Evolutionary conservation across 1,284 basidiomycete species (phyloP).

Genomic region (Leccinum pachyderme): DNA sequence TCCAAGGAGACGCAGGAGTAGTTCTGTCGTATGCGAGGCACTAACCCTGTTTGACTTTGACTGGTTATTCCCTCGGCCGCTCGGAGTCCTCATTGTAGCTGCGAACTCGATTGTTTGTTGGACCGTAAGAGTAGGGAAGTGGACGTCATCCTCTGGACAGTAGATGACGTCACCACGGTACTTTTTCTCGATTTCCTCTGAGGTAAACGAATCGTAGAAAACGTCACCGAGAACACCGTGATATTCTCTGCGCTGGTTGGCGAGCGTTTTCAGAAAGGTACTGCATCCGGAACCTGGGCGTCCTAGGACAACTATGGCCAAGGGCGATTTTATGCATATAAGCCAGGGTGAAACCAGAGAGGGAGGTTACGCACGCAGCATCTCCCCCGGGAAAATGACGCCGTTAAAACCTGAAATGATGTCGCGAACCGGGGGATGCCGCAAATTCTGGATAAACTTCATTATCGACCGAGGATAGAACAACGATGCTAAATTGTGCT

Average conservation of each 20-base stretch:
- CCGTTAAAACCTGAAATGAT: constrained; percentile 51
- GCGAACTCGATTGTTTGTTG: constrained; percentile 63
- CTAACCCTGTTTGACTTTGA: constrained; percentile 30
- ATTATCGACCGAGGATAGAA: constrained; percentile 37
- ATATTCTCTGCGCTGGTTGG: constrained; percentile 64
- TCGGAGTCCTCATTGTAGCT: constrained; percentile 56
- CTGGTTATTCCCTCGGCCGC: neutral
- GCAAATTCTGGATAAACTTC: constrained; percentile 26
- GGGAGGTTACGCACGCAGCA: constrained; percentile 48
- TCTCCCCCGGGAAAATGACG: constrained; percentile 53
- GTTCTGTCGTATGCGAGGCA: constrained; percentile 45
- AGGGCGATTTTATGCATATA: neutral
- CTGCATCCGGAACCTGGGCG: constrained; percentile 68
- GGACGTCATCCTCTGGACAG: constrained; percentile 69
- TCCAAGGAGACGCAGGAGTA: constrained; percentile 67
- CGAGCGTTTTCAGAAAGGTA: constrained; percentile 69
- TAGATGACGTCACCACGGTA: constrained; percentile 68
- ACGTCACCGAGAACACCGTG: constrained; percentile 58
- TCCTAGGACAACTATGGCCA: constrained; percentile 51
- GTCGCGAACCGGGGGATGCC: constrained; percentile 47
- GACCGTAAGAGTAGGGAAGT: constrained; percentile 75
- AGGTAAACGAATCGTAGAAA: constrained; percentile 62
- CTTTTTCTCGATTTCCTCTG: constrained; percentile 46
- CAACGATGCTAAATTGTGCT: constrained; percentile 44
- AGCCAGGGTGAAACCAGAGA: constrained; percentile 19